phyloP scores from a whole-genome alignment of 2,329 filamentous ascomycete genomes.

The Alternaria alternata region DNA sequence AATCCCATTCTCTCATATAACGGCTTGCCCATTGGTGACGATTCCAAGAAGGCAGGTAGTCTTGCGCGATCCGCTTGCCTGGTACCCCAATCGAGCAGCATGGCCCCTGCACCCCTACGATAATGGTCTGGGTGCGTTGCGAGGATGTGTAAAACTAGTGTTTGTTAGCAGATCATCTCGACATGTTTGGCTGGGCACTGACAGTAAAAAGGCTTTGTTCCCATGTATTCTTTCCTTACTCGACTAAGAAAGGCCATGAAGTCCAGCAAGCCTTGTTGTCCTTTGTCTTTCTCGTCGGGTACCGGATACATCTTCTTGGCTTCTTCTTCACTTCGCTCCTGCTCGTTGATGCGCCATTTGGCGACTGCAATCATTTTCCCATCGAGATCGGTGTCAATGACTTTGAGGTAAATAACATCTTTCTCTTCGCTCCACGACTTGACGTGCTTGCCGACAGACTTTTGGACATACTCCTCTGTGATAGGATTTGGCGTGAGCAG shows the following conservation, averaged over 20 bases:
- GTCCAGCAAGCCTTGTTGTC: constrained; percentile 33
- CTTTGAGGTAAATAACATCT: constrained; percentile 41
- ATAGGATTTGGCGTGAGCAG: constrained; percentile 29
- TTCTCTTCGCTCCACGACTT: constrained; percentile 38
- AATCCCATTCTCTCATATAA: constrained; percentile 51
- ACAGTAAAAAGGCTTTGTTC: constrained; percentile 48
- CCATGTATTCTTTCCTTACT: constrained; percentile 43
- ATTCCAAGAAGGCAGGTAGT: constrained; percentile 54
- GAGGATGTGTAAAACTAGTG: constrained; percentile 41
- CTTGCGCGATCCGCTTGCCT: constrained; percentile 51
- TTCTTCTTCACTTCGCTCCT: constrained; percentile 42
- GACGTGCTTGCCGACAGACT: constrained; percentile 33
- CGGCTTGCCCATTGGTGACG: constrained; percentile 49
- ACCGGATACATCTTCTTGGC: constrained; percentile 40
- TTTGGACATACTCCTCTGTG: constrained; percentile 29
- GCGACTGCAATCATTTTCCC: constrained; percentile 45
- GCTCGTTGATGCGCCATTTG: constrained; percentile 49
- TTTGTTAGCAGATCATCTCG: neutral
- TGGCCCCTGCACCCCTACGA: constrained; percentile 52
- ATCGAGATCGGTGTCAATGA: constrained; percentile 43
- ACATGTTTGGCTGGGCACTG: constrained; percentile 8
- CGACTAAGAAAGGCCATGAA: constrained; percentile 39
- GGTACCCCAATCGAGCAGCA: constrained; percentile 52
- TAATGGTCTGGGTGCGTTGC: constrained; percentile 52
- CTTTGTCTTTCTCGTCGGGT: constrained; percentile 35